Base-by-base conservation (phyloP, 345 rosid genomes). In the Salix suchowensis region DNA sequence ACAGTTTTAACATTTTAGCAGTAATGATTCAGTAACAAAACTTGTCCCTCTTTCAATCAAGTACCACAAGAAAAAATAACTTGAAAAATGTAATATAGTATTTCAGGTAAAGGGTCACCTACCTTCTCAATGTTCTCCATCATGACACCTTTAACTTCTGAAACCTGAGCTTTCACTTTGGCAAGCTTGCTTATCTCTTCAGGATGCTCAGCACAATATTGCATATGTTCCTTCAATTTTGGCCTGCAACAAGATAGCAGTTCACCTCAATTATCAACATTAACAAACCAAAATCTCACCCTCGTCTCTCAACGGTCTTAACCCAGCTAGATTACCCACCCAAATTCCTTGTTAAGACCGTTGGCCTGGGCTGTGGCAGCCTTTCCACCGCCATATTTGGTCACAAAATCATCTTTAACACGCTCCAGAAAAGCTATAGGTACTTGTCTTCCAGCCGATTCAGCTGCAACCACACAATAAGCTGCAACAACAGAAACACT, bases 51-150 rank as follows among this genome's bases (percentile, higher is more conserved):
- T 18, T 66, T 66, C 69, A 37, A 30, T 18, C n/a, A 34, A 18
- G 40, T 30, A 30, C 0, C 14, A 36, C 12, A 36, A 66, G n/a
- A 66, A 28, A 30, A 46, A 1, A 70, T 6, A 16, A 70, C 2
- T 15, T 5, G 34, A 26, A 46, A 13, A 50, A 48, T 26, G 14
- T 5, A 28, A 11, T 32, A 44, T 6, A 28, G 12, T 12, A 14
- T 13, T 46, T 48, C 73, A 39, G 23, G 48, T n/a, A 37, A 1
- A 39, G 18, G 50, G 18, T 5, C 13, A 9, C 48, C 24, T 75
- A 88, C 98, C 98, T 95, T 95, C 79, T 93, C 98, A 28, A 95
- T 95, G 78, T 95, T 95, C 79, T 95, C 98, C 98, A 93, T 90
- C 98, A 95, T 95, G 23, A 93, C 98, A 69, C 98, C 98, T 84